Conservation (phyloP, 495 filamentous ascomycete genomes). For the Darksidea phi region DNA sequence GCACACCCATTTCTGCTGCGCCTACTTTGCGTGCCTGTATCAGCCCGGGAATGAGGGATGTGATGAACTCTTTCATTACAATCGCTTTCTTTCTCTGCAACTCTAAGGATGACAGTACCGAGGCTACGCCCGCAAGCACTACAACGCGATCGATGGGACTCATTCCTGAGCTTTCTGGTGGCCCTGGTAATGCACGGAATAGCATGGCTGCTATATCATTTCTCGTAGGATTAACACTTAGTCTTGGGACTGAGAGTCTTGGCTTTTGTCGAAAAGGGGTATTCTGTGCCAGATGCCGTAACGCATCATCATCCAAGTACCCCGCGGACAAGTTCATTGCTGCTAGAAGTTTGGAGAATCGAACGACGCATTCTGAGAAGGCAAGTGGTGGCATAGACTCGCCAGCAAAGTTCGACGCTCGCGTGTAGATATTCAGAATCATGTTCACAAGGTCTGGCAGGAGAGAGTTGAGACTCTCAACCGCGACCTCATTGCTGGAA, state of each 20-base stretch:
- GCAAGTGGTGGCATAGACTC: slow-evolving; percentile 79
- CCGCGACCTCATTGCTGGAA: slow-evolving; percentile 55
- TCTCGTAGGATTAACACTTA: slow-evolving; percentile 55
- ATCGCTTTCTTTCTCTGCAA: slow-evolving; percentile 84
- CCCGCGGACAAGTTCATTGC: slow-evolving; percentile 69
- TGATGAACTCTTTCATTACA: slow-evolving; percentile 77
- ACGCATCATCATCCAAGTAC: slow-evolving; percentile 61
- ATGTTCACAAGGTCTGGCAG: slow-evolving; percentile 76
- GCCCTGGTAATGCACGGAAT: slow-evolving; percentile 69
- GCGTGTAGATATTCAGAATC: slow-evolving; percentile 77
- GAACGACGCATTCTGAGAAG: slow-evolving; percentile 77
- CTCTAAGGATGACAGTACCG: slow-evolving; percentile 71
- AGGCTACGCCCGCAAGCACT: slow-evolving; percentile 83
- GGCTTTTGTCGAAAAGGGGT: slow-evolving; percentile 28
- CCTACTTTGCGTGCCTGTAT: slow-evolving; percentile 91
- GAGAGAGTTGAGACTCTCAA: slow-evolving; percentile 62
- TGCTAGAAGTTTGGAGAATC: slow-evolving; percentile 71
- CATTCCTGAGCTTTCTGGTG: slow-evolving; percentile 55
- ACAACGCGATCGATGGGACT: slow-evolving; percentile 68
- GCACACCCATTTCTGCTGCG: slow-evolving; percentile 90
- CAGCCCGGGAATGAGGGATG: slow-evolving; percentile 76
- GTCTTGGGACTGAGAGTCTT: slow-evolving; percentile 40
- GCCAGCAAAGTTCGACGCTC: slow-evolving; percentile 69
- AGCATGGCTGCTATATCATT: slow-evolving; percentile 68
- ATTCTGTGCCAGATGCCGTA: slow-evolving; percentile 49